Evolutionary conservation across 164 flowering plant genomes (phyloP), one percentile per base, ranked within the genome.

Genomic region (Akebia trifoliata): DNA sequence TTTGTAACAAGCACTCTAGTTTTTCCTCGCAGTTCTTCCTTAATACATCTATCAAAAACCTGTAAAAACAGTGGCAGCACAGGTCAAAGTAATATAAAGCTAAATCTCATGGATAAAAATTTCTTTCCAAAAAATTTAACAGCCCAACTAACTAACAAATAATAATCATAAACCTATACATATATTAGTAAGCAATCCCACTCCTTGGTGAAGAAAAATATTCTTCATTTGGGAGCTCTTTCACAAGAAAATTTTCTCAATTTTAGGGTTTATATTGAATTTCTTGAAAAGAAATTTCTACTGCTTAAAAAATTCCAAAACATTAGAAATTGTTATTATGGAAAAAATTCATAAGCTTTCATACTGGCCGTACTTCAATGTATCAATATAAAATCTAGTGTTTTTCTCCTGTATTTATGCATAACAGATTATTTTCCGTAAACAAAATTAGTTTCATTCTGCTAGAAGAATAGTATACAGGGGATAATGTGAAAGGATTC

Each of bases 1-100:
- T 94, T 94, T 69, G 99, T 94, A 44, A 94, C 97, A 48, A 94
- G 89, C 49, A 94, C 90, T 59, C 99, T 76, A 30, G 99, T 94
- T 71, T 82, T 94, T 55, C 85, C 81, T 61, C 73, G 72, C 49
- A 94, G 69, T 72, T 90, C 93, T 63, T 77, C 86, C 69, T 82
- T 90, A 67, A 94, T 78, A 69, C 99, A 94, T 62, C 71, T 84
- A 38, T 90, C 97, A 65, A 94, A 94, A 61, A 94, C 99, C 97
- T 94, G 78, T 21, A 66, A 46, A 60, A 50, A 26, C 6, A 28
- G 22, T 28, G 36, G 50, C 4, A 9, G 2, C 20, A 11, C 8
- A 37, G 24, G 49, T 58, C n/a, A 58, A n/a, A 28, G 34, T 34
- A 64, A 28, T 15, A 29, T 6, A 34, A 39, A 38, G 2, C 31